Evolutionary conservation across 1,284 basidiomycete genomes (phyloP).

Genomic region (Mycena citricolor): DNA sequence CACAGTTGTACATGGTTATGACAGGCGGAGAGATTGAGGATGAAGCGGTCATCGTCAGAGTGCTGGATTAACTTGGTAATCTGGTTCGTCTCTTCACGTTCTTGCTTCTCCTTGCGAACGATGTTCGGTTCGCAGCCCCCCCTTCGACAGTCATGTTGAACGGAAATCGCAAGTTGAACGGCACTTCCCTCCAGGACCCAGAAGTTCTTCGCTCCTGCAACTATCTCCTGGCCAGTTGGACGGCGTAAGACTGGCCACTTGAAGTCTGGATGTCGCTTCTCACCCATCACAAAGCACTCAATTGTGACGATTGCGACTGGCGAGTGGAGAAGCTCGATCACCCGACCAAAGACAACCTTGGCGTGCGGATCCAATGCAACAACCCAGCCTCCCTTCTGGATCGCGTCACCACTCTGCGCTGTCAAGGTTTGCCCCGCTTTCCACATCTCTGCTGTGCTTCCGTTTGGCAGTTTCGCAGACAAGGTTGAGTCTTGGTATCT

Average conservation of each 20-base stretch:
- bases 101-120: slow-evolving; percentile 8
- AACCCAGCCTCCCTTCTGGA: no score
- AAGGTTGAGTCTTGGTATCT: no score
- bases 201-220: background rate
- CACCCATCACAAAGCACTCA: background rate
- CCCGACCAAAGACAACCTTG: no score
- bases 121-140: slow-evolving; percentile 5
- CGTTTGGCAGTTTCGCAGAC: no score
- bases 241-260: no score
- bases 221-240: no score
- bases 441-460: no score
- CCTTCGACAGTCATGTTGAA: slow-evolving; percentile 14
- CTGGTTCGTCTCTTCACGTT: slow-evolving; percentile 7
- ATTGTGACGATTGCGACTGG: no score
- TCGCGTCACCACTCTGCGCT: no score
- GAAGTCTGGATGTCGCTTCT: background rate
- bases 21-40: slow-evolving; percentile 8
- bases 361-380: no score
- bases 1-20: slow-evolving; percentile 11
- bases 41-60: slow-evolving; percentile 11
- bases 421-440: no score
- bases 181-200: background rate
- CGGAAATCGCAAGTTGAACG: slow-evolving; percentile 5
- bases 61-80: slow-evolving; percentile 5
- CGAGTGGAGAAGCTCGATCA: no score